A percentile compares a stretch with the other conserved stretches of the same genome.
These are phyloP conservation scores for Podaxis rugospora DNA, from an alignment of 768 basidiomycete species.

Conservation along the genomic window DNA sequence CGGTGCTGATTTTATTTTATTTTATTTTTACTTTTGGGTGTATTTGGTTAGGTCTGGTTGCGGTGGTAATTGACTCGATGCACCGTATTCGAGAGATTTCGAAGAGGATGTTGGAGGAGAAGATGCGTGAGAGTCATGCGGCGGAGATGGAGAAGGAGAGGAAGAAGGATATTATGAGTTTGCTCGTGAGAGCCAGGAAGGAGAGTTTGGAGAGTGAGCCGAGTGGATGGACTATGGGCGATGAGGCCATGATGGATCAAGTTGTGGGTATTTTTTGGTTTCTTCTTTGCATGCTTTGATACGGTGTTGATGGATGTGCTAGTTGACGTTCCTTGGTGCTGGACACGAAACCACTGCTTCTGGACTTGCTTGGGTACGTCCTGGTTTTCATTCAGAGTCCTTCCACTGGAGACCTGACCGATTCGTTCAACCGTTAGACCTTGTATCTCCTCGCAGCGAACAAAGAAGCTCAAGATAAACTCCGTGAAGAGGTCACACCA, in stretches of 20 bases:
- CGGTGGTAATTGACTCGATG: conserved; percentile 28
- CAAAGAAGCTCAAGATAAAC: conserved; percentile 34
- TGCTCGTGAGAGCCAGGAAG: conserved; percentile 42
- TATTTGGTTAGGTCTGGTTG: conserved; percentile 16
- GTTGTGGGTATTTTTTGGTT: conserved; percentile 28
- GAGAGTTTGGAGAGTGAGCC: conserved; percentile 29
- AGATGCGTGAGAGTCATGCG: conserved; percentile 31
- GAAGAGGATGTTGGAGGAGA: conserved; percentile 33
- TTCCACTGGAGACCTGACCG: too few relatives aligned
- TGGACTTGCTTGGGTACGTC: conserved; percentile 36
- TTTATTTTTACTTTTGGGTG: too few relatives aligned
- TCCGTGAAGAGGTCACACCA: conserved; percentile 40
- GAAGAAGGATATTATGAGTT: conserved; percentile 49
- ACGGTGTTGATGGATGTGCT: not conserved
- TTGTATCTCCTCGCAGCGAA: conserved; percentile 43
- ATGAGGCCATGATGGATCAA: conserved; percentile 48
- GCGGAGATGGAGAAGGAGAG: conserved; percentile 30
- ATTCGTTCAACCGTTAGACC: conserved; percentile 20
- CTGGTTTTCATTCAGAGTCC: too few relatives aligned
- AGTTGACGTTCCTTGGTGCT: conserved; percentile 41
- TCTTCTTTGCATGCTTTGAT: not conserved
- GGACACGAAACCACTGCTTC: conserved; percentile 36
- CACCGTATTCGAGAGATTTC: conserved; percentile 38
- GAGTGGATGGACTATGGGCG: conserved; percentile 37
- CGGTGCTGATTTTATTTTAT: too few relatives aligned